Conservation (phyloP, 768 basidiomycete genomes). For the Boletus sensibilis region DNA sequence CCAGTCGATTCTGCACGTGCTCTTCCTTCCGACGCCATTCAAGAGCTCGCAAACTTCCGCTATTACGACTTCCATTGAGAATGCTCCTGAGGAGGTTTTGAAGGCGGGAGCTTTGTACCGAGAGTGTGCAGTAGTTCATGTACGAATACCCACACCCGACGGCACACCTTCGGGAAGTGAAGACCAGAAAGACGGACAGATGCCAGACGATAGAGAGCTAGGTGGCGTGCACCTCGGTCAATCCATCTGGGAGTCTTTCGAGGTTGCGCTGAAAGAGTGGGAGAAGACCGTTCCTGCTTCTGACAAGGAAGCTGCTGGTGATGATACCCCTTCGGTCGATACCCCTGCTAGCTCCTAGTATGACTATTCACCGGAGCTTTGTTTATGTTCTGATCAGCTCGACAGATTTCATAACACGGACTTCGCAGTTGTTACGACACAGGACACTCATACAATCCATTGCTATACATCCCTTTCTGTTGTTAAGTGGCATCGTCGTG, state of each 20-base stretch:
- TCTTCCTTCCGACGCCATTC: constrained; percentile 81
- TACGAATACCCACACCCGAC: constrained; percentile 38
- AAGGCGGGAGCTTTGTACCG: constrained; percentile 77
- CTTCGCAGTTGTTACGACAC: not conserved
- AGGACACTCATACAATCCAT: not conserved
- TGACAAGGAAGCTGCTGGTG: constrained; percentile 19
- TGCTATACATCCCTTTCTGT: constrained; percentile 5
- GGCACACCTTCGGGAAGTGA: constrained; percentile 22
- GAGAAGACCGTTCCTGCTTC: constrained; percentile 39
- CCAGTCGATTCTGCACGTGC: constrained; percentile 77
- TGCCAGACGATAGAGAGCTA: constrained; percentile 64
- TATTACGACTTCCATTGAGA: constrained; percentile 6
- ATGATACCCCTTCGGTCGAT: constrained; percentile 29
- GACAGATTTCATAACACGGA: not conserved
- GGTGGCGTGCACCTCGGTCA: constrained; percentile 69
- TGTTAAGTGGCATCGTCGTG: constrained; percentile 2
- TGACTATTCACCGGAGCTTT: not conserved
- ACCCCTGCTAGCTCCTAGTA: constrained; percentile 18
- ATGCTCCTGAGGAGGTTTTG: constrained; percentile 56
- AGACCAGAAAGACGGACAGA: constrained; percentile 34
- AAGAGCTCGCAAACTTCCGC: constrained; percentile 43
- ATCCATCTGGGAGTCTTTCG: constrained; percentile 76
- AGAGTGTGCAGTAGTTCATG: constrained; percentile 65
- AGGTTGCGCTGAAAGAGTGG: constrained; percentile 65
- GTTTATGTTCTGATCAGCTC: not conserved